These are phyloP conservation scores for Brettanomyces nanus DNA, from an alignment of 805 yeast genomes.

Conservation along the genomic window DNA sequence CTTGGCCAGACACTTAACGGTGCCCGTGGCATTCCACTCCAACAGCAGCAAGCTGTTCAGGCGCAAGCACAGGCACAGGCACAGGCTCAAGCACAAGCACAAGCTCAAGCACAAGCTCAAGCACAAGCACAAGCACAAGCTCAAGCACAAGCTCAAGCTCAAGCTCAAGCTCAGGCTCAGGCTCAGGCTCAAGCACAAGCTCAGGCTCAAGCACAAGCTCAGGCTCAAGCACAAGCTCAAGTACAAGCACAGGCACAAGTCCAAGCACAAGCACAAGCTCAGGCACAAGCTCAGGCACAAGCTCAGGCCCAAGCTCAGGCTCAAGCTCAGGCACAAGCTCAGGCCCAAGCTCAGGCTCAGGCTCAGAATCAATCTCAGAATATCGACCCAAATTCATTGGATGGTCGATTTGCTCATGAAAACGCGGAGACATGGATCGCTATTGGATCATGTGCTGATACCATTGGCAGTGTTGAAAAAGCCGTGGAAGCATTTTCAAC, in stretches of 20 bases:
- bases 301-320: conserved; percentile 7
- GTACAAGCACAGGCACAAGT: conserved; percentile 4
- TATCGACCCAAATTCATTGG: conserved; percentile 17
- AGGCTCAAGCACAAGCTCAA: conserved; percentile 15
- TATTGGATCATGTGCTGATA: conserved; percentile 82
- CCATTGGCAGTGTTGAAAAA: conserved; percentile 79
- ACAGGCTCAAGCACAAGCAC: conserved; percentile 3
- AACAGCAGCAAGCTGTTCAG: conserved; percentile 4
- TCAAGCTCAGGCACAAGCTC: conserved; percentile 8
- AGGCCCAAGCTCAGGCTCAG: conserved; percentile 10
- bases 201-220: conserved; percentile 27
- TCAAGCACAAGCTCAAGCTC: conserved; percentile 9
- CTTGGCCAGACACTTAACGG: conserved; percentile 2
- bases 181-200: conserved; percentile 30
- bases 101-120: conserved; percentile 6
- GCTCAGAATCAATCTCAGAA: neutral
- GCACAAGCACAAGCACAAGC: conserved; percentile 7
- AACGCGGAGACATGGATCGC: conserved; percentile 85
- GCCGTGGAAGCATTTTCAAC: conserved; percentile 86
- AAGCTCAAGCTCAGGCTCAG: conserved; percentile 8
- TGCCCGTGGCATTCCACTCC: conserved; percentile 2
- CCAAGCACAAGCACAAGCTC: conserved; percentile 4
- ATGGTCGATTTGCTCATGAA: conserved; percentile 34
- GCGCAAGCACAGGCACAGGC: conserved; percentile 5
- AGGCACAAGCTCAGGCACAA: conserved; percentile 6